Percentiles rank a stretch among this genome's conserved stretches.
phyloP scores from a whole-genome alignment of 2,329 filamentous ascomycete species.

The Fusarium udum region DNA sequence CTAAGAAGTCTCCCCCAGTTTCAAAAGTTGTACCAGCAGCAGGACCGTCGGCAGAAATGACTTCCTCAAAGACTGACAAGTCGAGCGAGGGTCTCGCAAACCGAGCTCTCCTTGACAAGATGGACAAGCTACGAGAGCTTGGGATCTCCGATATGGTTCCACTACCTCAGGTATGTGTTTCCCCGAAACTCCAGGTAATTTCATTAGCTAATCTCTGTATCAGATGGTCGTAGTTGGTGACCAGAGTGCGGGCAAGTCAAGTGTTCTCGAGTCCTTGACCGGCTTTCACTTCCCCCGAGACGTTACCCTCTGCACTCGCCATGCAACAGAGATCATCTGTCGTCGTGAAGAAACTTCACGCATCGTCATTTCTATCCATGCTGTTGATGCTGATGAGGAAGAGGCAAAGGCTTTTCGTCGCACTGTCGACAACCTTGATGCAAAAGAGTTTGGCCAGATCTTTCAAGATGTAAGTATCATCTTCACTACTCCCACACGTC shows the following conservation, averaged over 20 bases:
- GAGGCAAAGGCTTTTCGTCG: constrained; percentile 43
- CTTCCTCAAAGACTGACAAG: too few species aligned
- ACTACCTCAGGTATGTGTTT: constrained; percentile 66
- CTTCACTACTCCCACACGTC: too few species aligned
- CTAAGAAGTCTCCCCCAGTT: too few species aligned
- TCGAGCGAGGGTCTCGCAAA: too few species aligned
- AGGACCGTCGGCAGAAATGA: too few species aligned
- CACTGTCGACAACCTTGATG: constrained; percentile 38
- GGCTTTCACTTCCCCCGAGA: constrained; percentile 59
- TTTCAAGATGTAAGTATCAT: constrained; percentile 56
- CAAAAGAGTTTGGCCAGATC: constrained; percentile 48
- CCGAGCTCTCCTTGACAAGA: too few species aligned
- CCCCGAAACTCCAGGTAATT: too few species aligned
- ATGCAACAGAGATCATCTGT: constrained; percentile 59
- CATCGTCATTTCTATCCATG: constrained; percentile 54
- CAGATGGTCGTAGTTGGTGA: constrained; percentile 86
- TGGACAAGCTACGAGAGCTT: too few species aligned
- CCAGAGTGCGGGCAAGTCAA: constrained; percentile 87
- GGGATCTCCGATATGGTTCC: constrained; percentile 50
- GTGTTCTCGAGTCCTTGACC: constrained; percentile 75
- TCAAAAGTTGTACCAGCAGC: too few species aligned
- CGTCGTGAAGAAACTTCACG: constrained; percentile 49
- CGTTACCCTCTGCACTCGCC: constrained; percentile 58
- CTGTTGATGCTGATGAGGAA: constrained; percentile 16
- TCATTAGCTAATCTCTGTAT: constrained; percentile 40